Percentiles rank a stretch among this genome's conserved stretches.
Conservation (phyloP, 306 rosid species). For the Rubus idaeus region DNA sequence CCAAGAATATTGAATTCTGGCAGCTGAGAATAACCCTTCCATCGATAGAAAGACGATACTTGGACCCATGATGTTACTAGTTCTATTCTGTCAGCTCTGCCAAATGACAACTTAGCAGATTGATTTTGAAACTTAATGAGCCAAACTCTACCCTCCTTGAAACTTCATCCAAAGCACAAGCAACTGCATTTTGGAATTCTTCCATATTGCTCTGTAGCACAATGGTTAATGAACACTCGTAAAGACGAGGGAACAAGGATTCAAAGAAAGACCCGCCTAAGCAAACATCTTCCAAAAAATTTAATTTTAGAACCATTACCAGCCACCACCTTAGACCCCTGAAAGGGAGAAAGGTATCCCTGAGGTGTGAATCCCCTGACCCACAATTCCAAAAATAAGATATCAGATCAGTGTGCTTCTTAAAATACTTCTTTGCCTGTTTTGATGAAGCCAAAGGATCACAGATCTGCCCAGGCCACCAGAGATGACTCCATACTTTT, state of each 20-base stretch:
- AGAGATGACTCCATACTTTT: constrained; percentile 80
- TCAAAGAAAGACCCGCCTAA: no score
- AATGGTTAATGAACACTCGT: no score
- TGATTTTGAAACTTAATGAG: constrained; percentile 52
- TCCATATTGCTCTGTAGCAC: constrained; percentile 39
- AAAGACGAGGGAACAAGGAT: no score
- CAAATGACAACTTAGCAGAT: constrained; percentile 48
- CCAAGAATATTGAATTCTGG: constrained; percentile 46
- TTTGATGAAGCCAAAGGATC: constrained; percentile 63
- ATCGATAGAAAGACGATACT: constrained; percentile 49
- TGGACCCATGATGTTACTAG: constrained; percentile 44
- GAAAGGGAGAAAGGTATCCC: no score
- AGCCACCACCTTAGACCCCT: no score
- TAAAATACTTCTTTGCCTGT: constrained; percentile 60
- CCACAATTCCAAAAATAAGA: constrained; percentile 68
- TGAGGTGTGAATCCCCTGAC: no score
- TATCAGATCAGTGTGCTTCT: constrained; percentile 48
- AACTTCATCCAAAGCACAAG: constrained; percentile 72
- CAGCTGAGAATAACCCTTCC: constrained; percentile 62
- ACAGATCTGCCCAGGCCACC: constrained; percentile 98
- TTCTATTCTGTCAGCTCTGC: constrained; percentile 48
- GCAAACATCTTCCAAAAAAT: no score
- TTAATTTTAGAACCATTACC: no score
- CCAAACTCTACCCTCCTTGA: constrained; percentile 73
- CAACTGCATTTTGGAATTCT: constrained; percentile 58